These are phyloP conservation scores for Orychophragmus violaceus DNA, from an alignment of 345 rosid species.

Conservation along the genomic window DNA sequence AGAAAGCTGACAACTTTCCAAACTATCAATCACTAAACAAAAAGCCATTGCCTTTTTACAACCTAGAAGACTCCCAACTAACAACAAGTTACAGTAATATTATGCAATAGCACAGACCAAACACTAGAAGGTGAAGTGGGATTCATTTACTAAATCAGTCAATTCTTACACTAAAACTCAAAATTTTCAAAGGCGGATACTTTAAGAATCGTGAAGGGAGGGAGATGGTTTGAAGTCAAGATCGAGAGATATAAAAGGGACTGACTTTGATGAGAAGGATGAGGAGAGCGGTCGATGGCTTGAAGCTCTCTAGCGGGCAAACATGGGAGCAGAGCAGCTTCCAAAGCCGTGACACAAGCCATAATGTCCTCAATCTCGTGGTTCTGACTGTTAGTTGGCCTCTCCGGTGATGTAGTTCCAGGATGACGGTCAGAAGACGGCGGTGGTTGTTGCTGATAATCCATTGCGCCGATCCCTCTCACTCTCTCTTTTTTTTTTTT, in stretches of 20 bases:
- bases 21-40: background rate
- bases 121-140: background rate
- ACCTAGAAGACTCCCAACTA: background rate
- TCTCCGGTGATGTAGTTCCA: conserved; percentile 30
- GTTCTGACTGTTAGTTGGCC: conserved; percentile 29
- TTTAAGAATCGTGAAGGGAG: background rate
- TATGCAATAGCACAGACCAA: background rate
- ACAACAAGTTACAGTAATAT: background rate
- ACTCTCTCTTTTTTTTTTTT: too few relatives aligned
- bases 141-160: background rate
- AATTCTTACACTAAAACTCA: background rate
- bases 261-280: conserved; percentile 94
- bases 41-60: background rate
- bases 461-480: conserved; percentile 19
- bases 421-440: conserved; percentile 7
- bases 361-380: conserved; percentile 57
- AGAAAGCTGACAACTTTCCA: background rate
- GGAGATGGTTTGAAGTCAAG: background rate
- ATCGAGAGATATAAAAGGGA: conserved; percentile 1
- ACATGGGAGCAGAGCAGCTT: conserved; percentile 88
- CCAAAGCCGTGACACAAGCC: conserved; percentile 69
- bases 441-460: conserved; percentile 18
- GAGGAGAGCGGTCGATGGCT: conserved; percentile 93
- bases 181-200: background rate
- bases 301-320: conserved; percentile 98